These are phyloP conservation scores for Isoetes taiwanensis DNA, from an alignment of 75 land plant genomes.

Conservation along the genomic window DNA sequence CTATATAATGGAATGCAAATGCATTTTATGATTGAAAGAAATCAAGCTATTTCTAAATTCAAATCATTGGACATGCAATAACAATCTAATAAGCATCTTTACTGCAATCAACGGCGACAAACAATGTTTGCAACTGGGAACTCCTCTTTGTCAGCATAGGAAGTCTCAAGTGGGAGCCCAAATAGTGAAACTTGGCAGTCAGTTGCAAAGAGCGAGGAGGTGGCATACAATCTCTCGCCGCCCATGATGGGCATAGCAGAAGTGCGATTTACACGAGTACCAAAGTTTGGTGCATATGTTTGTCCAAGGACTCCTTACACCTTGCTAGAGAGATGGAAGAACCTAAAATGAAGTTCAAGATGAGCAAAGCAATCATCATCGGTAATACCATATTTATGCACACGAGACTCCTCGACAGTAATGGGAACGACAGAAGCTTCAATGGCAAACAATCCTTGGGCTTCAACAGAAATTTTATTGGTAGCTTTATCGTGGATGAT, in stretches of 20 bases:
- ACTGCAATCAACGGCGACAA: too few species aligned
- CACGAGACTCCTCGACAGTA: slow-evolving; percentile 25
- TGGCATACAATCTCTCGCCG: slow-evolving; percentile 28
- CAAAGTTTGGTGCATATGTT: slow-evolving; percentile 32
- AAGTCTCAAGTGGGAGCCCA: too few species aligned
- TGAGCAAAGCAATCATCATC: slow-evolving; percentile 50
- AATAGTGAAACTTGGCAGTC: slow-evolving; percentile 41
- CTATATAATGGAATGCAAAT: too few species aligned
- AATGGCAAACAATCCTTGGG: slow-evolving; percentile 23
- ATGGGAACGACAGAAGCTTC: slow-evolving; percentile 36
- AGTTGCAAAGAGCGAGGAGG: slow-evolving; percentile 27
- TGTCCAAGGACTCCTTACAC: slow-evolving; percentile 45
- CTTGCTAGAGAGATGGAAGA: slow-evolving; percentile 17
- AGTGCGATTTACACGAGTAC: slow-evolving; percentile 29
- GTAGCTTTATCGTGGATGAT: too few species aligned
- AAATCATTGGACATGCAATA: too few species aligned
- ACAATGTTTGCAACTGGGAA: too few species aligned
- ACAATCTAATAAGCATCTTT: too few species aligned
- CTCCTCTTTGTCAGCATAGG: too few species aligned
- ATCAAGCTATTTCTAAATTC: too few species aligned
- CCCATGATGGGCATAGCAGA: slow-evolving; percentile 50
- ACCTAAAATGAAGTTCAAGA: slow-evolving; percentile 52
- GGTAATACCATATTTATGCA: slow-evolving; percentile 48
- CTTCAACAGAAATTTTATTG: slow-evolving; percentile 34
- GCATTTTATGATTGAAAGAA: too few species aligned